Percentiles rank a stretch among this genome's conserved stretches.
Evolutionary conservation across 2,329 filamentous ascomycete species (phyloP).

Genomic region (Cercospora canescens): DNA sequence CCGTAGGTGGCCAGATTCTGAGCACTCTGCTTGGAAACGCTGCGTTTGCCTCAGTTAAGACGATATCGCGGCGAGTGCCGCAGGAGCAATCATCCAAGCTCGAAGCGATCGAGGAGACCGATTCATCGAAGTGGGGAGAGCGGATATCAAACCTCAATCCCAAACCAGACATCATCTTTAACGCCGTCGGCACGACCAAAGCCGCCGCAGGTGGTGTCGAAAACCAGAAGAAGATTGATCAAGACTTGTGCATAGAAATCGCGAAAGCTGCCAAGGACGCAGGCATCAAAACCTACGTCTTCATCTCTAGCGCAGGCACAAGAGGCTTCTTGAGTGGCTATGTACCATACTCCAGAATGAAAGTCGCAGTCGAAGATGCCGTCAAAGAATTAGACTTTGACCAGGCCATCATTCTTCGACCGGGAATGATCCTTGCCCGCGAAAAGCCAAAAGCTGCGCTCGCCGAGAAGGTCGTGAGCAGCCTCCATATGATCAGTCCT

Average conservation of each 20-base stretch:
- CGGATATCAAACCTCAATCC: constrained; percentile 15
- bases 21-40: constrained; percentile 13
- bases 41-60: constrained; percentile 17
- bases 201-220: constrained; percentile 36
- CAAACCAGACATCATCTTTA: constrained; percentile 21
- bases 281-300: constrained; percentile 39
- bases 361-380: constrained; percentile 39
- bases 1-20: constrained; percentile 24
- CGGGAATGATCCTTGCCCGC: constrained; percentile 38
- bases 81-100: constrained; percentile 16
- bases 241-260: constrained; percentile 39
- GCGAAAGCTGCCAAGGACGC: constrained; percentile 39
- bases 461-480: constrained; percentile 26
- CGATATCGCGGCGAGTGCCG: constrained; percentile 21
- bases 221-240: constrained; percentile 42
- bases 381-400: constrained; percentile 40
- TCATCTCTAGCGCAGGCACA: constrained; percentile 38
- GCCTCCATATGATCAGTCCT: constrained; percentile 18
- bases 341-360: constrained; percentile 42
- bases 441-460: constrained; percentile 20
- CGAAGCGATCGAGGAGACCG: constrained; percentile 16
- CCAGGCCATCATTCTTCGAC: constrained; percentile 38
- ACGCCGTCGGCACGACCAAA: constrained; percentile 38
- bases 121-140: constrained; percentile 20
- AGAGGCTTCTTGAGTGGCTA: constrained; percentile 31